Evolutionary conservation across 2,329 filamentous ascomycete genomes (phyloP).

Genomic region (Tolypocladium amazonense): DNA sequence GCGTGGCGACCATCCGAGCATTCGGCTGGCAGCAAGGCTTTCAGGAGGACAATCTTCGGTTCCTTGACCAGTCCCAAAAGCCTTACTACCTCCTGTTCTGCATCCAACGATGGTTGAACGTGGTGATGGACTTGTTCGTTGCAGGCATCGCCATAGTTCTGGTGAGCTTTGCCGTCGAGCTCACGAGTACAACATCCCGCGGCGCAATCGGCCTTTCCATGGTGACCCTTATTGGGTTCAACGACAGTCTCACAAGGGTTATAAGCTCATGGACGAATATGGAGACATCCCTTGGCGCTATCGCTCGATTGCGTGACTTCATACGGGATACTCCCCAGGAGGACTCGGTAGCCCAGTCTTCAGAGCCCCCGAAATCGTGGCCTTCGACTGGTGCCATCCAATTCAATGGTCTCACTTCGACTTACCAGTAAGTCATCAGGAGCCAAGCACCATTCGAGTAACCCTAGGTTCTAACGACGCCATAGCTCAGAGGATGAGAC

Average conservation of each 20-base stretch:
- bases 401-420: not conserved
- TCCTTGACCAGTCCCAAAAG: not conserved
- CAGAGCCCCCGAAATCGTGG: not conserved
- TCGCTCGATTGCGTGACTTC: not conserved
- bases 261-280: not conserved
- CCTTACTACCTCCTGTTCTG: not conserved
- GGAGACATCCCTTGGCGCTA: not conserved
- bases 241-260: not conserved
- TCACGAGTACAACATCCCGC: not conserved
- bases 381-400: not conserved
- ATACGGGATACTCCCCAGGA: not conserved
- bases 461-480: not conserved
- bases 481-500: not conserved
- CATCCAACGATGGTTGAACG: not conserved
- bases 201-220: not conserved
- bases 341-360: not conserved
- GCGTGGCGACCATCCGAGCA: not conserved
- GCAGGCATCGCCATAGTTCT: not conserved
- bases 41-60: not conserved
- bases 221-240: not conserved
- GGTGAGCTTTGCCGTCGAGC: not conserved
- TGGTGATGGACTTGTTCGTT: not conserved
- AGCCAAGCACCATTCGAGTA: not conserved
- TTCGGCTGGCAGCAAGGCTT: not conserved
- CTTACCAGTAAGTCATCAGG: not conserved